These are phyloP conservation scores for Phlebopus sp. DNA, from an alignment of 1,284 basidiomycete genomes.

Conservation along the genomic window DNA sequence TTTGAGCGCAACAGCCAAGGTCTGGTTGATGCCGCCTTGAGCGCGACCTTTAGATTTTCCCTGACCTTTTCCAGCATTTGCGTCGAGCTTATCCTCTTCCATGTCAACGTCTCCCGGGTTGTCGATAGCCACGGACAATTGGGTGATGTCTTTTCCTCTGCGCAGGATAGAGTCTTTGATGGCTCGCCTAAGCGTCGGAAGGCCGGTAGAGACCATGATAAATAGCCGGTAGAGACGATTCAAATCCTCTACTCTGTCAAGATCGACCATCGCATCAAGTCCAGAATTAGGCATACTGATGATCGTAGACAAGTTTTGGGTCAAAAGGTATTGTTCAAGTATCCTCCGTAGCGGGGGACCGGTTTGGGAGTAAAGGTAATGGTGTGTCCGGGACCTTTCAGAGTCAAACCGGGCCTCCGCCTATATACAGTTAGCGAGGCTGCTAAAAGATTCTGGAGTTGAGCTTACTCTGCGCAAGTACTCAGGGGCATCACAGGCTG, in stretches of 20 bases:
- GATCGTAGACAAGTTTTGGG: conserved; percentile 73
- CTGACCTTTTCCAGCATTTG: conserved; percentile 44
- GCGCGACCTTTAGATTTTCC: conserved; percentile 60
- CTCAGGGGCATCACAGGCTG: conserved; percentile 76
- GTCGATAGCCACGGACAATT: conserved; percentile 41
- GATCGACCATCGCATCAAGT: conserved; percentile 85
- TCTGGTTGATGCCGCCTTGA: conserved; percentile 42
- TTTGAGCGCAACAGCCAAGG: conserved; percentile 64
- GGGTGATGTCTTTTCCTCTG: conserved; percentile 83
- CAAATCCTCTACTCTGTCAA: conserved; percentile 76
- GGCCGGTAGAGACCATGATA: conserved; percentile 67
- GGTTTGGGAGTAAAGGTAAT: conserved; percentile 85
- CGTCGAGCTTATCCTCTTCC: conserved; percentile 37
- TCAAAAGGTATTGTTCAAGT: conserved; percentile 77
- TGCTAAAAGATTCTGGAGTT: background rate
- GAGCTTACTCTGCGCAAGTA: conserved; percentile 76
- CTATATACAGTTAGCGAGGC: conserved; percentile 41
- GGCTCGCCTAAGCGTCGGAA: conserved; percentile 62
- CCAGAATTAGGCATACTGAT: conserved; percentile 85
- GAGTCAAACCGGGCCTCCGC: conserved; percentile 81
- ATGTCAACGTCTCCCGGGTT: conserved; percentile 36
- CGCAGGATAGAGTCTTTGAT: conserved; percentile 76
- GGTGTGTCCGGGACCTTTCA: conserved; percentile 85
- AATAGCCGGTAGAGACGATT: conserved; percentile 82
- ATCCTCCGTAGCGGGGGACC: conserved; percentile 69